A percentile compares a stretch with the other conserved stretches of the same genome.
phyloP scores from a whole-genome alignment of 345 rosid species.

The Ailanthus altissimus region DNA sequence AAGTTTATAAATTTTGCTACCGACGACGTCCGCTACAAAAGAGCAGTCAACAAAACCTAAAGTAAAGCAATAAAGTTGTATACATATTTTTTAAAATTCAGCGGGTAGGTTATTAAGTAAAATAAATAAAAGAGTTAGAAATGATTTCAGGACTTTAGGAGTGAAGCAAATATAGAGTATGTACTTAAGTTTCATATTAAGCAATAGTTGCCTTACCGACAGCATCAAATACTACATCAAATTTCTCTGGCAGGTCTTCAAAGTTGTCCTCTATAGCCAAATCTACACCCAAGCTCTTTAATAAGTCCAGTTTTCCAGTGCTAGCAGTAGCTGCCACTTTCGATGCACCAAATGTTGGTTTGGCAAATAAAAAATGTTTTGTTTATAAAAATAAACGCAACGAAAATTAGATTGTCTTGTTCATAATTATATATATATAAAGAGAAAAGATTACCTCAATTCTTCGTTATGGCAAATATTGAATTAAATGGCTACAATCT shows the following conservation, averaged over 20 bases:
- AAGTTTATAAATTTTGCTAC: too few relatives aligned
- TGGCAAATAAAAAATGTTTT: too few relatives aligned
- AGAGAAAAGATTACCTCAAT: too few relatives aligned
- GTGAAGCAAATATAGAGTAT: background rate
- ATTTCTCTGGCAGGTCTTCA: conserved; percentile 77
- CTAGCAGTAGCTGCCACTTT: conserved; percentile 87
- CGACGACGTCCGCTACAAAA: too few relatives aligned
- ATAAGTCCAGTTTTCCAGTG: conserved; percentile 63
- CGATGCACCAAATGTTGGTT: too few relatives aligned
- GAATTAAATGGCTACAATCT: too few relatives aligned
- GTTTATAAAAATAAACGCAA: too few relatives aligned
- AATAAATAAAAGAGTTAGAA: background rate
- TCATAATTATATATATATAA: too few relatives aligned
- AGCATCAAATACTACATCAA: conserved; percentile 80
- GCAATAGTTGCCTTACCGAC: conserved; percentile 50
- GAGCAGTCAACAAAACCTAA: too few relatives aligned
- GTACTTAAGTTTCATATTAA: background rate
- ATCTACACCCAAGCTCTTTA: conserved; percentile 86
- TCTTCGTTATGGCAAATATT: too few relatives aligned
- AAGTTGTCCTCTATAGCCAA: conserved; percentile 81
- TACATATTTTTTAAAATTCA: background rate
- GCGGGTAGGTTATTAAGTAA: too few relatives aligned
- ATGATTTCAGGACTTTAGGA: background rate
- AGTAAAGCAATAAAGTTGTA: background rate
- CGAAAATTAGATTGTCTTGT: too few relatives aligned